Evolutionary conservation across 164 flowering plant species (phyloP).

Genomic region (Magnolia sinica): DNA sequence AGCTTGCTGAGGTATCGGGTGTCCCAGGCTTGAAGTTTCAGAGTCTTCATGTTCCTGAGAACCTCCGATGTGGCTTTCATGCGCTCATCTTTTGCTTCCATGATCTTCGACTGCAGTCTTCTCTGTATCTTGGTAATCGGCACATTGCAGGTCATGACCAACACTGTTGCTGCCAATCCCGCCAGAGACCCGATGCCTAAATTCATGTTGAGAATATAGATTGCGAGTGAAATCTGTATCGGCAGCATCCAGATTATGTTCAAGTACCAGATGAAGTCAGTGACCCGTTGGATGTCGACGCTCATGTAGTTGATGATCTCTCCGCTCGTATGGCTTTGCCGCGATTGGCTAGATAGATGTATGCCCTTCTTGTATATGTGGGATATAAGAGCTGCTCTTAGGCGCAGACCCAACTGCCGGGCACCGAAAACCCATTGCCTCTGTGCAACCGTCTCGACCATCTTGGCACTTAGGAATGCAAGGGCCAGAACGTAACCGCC

Average conservation of each 20-base stretch:
- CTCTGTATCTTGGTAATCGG: constrained; percentile 75
- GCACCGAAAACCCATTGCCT: constrained; percentile 98
- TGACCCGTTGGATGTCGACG: constrained; percentile 82
- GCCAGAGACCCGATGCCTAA: constrained; percentile 68
- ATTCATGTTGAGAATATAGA: constrained; percentile 51
- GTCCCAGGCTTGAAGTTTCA: constrained; percentile 98
- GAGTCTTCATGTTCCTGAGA: constrained; percentile 72
- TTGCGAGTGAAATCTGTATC: constrained; percentile 77
- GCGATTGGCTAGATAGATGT: constrained; percentile 63
- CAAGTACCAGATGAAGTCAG: constrained; percentile 78
- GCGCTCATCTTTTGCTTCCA: constrained; percentile 77
- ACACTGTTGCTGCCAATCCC: constrained; percentile 62
- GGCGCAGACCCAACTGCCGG: constrained; percentile 79
- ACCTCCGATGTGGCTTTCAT: constrained; percentile 91
- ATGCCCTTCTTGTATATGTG: constrained; percentile 80
- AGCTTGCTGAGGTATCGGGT: constrained; percentile 57
- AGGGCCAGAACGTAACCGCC: constrained; percentile 72
- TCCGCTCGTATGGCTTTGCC: constrained; percentile 80
- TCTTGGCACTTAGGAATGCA: constrained; percentile 72
- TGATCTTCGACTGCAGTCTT: constrained; percentile 62
- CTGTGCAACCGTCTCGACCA: constrained; percentile 72
- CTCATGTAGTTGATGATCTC: constrained; percentile 92
- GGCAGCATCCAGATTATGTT: constrained; percentile 86
- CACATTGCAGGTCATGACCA: constrained; percentile 70
- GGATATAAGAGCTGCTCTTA: constrained; percentile 74